Evolutionary conservation across 306 rosid species (phyloP).

Genomic region (Gleditsia sinensis): DNA sequence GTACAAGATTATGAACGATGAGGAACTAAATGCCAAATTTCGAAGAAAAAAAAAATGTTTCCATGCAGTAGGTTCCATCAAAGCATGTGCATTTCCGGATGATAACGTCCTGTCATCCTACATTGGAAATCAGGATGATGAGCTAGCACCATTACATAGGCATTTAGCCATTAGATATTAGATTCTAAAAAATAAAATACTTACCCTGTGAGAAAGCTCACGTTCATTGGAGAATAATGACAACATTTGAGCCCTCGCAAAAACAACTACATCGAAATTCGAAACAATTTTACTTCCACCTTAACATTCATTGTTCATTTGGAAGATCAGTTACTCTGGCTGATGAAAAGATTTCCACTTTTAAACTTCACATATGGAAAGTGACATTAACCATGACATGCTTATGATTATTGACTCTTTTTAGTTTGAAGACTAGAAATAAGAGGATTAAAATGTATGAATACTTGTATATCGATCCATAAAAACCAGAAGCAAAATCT

Average conservation of each 20-base stretch:
- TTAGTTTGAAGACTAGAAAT: neutral
- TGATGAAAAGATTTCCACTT: neutral
- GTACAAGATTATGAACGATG: neutral
- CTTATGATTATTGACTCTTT: neutral
- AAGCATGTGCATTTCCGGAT: slow-evolving; percentile 3
- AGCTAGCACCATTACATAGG: neutral
- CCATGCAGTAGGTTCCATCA: neutral
- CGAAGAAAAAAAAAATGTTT: slow-evolving; percentile 5
- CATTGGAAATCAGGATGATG: neutral
- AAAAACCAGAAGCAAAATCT: slow-evolving; percentile 1
- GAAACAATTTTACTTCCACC: slow-evolving; percentile 18
- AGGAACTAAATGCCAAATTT: neutral
- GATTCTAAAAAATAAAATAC: neutral
- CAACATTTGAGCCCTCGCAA: slow-evolving; percentile 12
- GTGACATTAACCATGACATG: neutral
- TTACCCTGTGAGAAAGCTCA: neutral
- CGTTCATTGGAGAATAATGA: neutral
- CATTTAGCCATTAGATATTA: neutral
- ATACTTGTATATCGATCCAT: neutral
- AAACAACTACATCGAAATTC: slow-evolving; percentile 11
- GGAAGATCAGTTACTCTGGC: slow-evolving; percentile 24
- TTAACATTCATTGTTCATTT: neutral
- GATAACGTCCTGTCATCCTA: neutral
- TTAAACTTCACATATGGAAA: neutral
- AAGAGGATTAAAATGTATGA: slow-evolving; percentile 21